Conservation (phyloP, 352 stramenopile genomes). For the Phytophthora uliginosa region DNA sequence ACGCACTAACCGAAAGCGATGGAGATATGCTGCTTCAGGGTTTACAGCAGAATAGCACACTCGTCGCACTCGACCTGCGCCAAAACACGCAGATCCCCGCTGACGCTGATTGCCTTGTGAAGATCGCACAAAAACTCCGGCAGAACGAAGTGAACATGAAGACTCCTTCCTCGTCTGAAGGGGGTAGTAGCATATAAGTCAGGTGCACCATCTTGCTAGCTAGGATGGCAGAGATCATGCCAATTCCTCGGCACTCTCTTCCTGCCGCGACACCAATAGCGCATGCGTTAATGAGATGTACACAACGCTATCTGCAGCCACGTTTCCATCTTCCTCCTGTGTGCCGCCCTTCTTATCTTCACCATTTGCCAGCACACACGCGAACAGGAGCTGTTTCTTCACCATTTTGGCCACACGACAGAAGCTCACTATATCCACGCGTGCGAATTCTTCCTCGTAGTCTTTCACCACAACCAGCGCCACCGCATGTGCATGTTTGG, state of each 20-base stretch:
- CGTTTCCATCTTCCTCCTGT: conserved; percentile 5
- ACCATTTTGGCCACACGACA: conserved; percentile 83
- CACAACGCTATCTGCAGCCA: conserved; percentile 31
- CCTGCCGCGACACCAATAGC: conserved; percentile 55
- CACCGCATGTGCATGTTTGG: conserved; percentile 53
- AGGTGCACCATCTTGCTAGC: background rate
- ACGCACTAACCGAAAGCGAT: conserved; percentile 74
- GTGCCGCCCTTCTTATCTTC: background rate
- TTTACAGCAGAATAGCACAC: conserved; percentile 63
- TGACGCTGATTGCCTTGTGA: conserved; percentile 63
- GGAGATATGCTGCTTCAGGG: conserved; percentile 66
- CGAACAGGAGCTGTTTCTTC: conserved; percentile 72
- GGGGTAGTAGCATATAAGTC: conserved; percentile 8
- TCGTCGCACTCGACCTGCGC: conserved; percentile 82
- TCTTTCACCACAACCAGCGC: conserved; percentile 65
- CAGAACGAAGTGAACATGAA: conserved; percentile 81
- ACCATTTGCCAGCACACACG: conserved; percentile 36
- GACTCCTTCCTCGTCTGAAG: conserved; percentile 18
- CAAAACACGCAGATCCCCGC: conserved; percentile 78
- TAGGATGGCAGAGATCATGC: conserved; percentile 3
- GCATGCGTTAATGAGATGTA: conserved; percentile 76
- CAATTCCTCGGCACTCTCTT: conserved; percentile 27
- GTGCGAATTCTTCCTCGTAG: conserved; percentile 50
- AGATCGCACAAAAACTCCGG: conserved; percentile 78
- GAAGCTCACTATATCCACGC: conserved; percentile 68